Evolutionary conservation across 768 basidiomycete genomes (phyloP).

Genomic region (Megacollybia marginata): DNA sequence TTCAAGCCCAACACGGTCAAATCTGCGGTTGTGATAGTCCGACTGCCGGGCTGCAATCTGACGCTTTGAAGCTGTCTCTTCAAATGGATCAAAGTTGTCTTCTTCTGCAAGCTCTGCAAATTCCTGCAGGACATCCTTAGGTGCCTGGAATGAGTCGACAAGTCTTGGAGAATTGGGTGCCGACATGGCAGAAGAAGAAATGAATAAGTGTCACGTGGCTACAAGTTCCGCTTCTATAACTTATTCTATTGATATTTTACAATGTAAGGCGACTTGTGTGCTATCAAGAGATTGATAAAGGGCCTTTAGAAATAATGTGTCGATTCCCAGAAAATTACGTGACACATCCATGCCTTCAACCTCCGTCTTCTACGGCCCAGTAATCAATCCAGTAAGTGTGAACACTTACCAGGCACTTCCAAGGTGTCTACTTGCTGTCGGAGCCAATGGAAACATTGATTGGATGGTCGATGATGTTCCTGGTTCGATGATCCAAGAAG

Average conservation of each 20-base stretch:
- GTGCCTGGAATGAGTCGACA: conserved; percentile 86
- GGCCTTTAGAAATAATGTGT: no score
- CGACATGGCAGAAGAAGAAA: conserved; percentile 29
- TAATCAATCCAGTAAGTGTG: conserved; percentile 38
- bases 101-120: conserved; percentile 92
- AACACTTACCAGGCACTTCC: conserved; percentile 30
- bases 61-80: conserved; percentile 86
- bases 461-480: conserved; percentile 64
- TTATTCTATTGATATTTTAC: no score
- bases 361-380: conserved; percentile 41
- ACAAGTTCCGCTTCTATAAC: no score
- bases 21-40: conserved; percentile 91
- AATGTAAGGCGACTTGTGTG: no score
- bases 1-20: conserved; percentile 75
- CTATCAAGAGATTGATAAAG: no score
- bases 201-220: no score
- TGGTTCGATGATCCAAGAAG: conserved; percentile 36
- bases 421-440: conserved; percentile 42
- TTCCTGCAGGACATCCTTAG: conserved; percentile 90
- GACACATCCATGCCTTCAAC: not conserved
- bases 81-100: conserved; percentile 86
- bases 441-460: conserved; percentile 46
- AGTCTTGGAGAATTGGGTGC: conserved; percentile 60
- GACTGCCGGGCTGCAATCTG: conserved; percentile 92
- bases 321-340: no score